Base-by-base conservation (phyloP, 2,329 filamentous ascomycete genomes). In the Xylaria polymorpha region DNA sequence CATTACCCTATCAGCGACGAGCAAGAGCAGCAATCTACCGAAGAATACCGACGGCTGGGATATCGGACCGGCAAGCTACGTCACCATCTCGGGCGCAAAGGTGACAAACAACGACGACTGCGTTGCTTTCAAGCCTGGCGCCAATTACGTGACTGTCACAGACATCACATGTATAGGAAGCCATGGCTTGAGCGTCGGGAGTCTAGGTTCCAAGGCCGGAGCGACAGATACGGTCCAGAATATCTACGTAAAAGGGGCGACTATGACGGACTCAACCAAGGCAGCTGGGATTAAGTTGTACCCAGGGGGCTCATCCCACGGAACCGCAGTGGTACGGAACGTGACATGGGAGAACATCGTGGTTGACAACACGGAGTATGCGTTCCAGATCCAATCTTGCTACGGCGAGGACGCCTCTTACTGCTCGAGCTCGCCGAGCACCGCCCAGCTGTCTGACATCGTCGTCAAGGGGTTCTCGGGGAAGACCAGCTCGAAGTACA, bases 21-120 rank as follows among this genome's bases (percentile, higher is more conserved):
- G 68, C 65, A 64, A 57, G 55, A 70, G 68, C 60, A 44, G 25
- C 51, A 70, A 70, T 15, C 56, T 61, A 8, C 60, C 68, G 12
- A 70, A 70, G 68, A 70, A 70, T 56, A 70, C 68, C 9, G 68
- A 70, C 32, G 68, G 65, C 65, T 70, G 68, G 68, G 68, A 70
- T 35, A 70, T 68, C 15, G 68, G 68, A 0, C 61, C 68, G 20
- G 64, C 68, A 4, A 68, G 60, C 51, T 61, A 68, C 41, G 65
- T 70, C 5, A 68, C 48, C 20, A 62, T 70, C 29, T 35, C 68
- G 0, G 44, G 58, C n/a, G 68, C 65, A 2, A 57, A 37, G 18
- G 68, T 70, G 14, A 65, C 60, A 0, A 70, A 70, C 44, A 32
- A 70, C 57, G 68, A 68, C 29, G 68, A 71, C 53, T 71, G 66